Conservation (phyloP, 108 stramenopile genomes). For the Discostella pseudostelligera region DNA sequence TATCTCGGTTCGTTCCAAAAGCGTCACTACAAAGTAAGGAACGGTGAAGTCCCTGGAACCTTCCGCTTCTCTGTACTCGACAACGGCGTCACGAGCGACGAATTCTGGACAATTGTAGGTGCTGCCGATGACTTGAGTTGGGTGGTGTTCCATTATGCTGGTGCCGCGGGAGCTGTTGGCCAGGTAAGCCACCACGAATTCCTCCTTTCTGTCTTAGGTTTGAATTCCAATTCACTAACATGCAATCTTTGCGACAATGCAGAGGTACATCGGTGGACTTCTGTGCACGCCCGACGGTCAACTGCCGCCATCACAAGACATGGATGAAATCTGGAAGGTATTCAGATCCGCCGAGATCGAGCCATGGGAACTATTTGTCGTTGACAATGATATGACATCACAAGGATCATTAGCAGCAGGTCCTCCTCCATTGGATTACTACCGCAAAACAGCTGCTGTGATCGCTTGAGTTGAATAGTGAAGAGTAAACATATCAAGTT, state of each 20-base stretch:
- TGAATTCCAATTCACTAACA: no score
- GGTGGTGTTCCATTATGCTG: conserved; percentile 92
- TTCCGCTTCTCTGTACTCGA: conserved; percentile 82
- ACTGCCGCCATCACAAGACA: conserved; percentile 55
- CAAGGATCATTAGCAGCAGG: conserved; percentile 60
- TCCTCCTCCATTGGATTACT: conserved; percentile 74
- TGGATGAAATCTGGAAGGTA: conserved; percentile 54
- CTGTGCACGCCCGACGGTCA: conserved; percentile 88
- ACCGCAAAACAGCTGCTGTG: conserved; percentile 53
- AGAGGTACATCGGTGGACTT: conserved; percentile 87
- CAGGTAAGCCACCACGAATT: no score
- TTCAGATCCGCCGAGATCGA: conserved; percentile 80
- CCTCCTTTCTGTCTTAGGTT: no score
- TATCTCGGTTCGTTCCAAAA: background rate
- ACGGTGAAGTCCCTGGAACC: conserved; percentile 59
- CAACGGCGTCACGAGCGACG: conserved; percentile 89
- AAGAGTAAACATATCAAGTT: no score
- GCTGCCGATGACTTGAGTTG: conserved; percentile 91
- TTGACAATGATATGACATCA: conserved; percentile 55
- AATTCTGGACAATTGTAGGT: conserved; percentile 92
- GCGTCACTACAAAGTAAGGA: conserved; percentile 81
- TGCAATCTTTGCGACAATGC: no score
- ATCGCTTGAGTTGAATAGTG: conserved; percentile 4
- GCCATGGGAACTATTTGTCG: conserved; percentile 87
- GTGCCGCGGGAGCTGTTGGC: conserved; percentile 91